Evolutionary conservation across 1,284 basidiomycete genomes (phyloP).

Genomic region (Grifola frondosa): DNA sequence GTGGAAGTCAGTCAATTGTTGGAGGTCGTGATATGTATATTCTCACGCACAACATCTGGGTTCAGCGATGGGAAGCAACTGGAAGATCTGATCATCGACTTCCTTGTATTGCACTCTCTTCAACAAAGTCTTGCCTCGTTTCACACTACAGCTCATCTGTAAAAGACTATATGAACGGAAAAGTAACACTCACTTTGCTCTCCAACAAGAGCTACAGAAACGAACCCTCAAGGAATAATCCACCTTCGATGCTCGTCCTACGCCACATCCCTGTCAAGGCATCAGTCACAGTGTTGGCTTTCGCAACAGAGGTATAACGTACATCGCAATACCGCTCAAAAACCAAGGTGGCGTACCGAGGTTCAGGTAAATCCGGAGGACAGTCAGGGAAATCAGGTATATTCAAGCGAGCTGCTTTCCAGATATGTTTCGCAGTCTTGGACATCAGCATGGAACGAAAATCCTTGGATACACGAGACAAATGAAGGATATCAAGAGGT

Average conservation of each 20-base stretch:
- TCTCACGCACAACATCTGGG: not conserved
- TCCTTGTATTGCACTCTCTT: not conserved
- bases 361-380: constrained; percentile 2
- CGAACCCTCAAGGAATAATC: constrained; percentile 5
- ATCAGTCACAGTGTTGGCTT: no score
- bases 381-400: not conserved
- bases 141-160: constrained; percentile 2
- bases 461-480: constrained; percentile 1
- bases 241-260: constrained; percentile 1
- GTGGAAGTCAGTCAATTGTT: no score
- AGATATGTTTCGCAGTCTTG: not conserved
- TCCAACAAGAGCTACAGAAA: constrained; percentile 9
- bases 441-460: not conserved
- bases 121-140: not conserved
- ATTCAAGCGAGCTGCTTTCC: constrained; percentile 1
- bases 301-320: not conserved
- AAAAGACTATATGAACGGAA: not conserved
- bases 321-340: constrained; percentile 9
- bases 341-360: constrained; percentile 2
- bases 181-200: constrained; percentile 1
- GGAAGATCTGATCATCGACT: not conserved
- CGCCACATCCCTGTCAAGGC: constrained; percentile 5
- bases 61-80: not conserved
- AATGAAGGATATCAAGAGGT: constrained; percentile 29
- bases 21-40: not conserved